Base-by-base conservation (phyloP, 768 basidiomycete species). In the Agaricus bisporus region DNA sequence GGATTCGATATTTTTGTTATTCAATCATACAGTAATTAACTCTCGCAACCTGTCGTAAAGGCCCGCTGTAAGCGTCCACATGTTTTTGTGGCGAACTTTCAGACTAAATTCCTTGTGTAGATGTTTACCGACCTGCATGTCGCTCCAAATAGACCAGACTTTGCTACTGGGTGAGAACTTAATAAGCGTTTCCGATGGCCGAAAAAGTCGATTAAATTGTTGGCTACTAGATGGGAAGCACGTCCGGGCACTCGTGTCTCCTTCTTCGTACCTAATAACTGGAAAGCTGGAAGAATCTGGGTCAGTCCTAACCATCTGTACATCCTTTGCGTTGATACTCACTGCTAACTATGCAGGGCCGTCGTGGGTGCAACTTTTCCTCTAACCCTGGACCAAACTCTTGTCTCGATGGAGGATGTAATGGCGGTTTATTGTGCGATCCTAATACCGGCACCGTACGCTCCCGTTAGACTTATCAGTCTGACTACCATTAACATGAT, bases 371-470 rank as follows among this genome's bases (percentile, higher is more conserved):
- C 58, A 68, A 86, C 65, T 88, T 88, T 61, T 69, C 66, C 49
- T 68, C 57, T 39, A 74, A 75, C 60, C 73, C 73, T 38, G 75
- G 76, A n/a, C 81, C 77, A 20, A 81, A 75, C 58, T 80, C 81
- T 12, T 88, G 86, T 58, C 58, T 80, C 17, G 73, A 75, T 51
- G 86, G 86, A 38, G 83, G 83, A 45, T 88, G 86, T 62, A 83
- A 82, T 54, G 86, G 86, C 14, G 86, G 86, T 36, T 68, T 88
- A 8, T 60, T 71, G 10, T 87, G 86, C 57, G 79, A 77, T 59
- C 56, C 70, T 10, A 60, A 62, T 37, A 75, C 74, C 29, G 83
- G 79, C 42, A 81, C 81, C 14, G 75, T 76, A 59, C 55, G 70
- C 11, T 58, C 6, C 18, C 14, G 41, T 28, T 49, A 3, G 8